phyloP scores from a whole-genome alignment of 768 basidiomycete genomes.

The Mycena leptocephala region DNA sequence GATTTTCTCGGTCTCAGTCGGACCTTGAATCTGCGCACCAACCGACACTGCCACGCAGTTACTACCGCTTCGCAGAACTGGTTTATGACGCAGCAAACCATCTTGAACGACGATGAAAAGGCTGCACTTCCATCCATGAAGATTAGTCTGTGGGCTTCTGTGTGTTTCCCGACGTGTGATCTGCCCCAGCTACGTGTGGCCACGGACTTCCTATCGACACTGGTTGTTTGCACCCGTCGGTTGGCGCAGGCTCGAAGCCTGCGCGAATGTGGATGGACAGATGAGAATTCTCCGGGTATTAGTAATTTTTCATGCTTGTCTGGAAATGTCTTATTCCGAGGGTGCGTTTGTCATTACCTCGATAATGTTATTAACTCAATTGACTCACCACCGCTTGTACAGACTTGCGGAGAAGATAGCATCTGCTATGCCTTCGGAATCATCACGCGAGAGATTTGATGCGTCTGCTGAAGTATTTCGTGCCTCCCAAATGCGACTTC shows the following conservation, averaged over 20 bases:
- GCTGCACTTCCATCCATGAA: conserved; percentile 48
- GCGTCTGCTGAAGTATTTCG: conserved; percentile 52
- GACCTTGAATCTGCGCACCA: conserved; percentile 56
- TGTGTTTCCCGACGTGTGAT: conserved; percentile 75
- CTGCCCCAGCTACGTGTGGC: conserved; percentile 68
- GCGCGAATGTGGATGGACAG: conserved; percentile 38
- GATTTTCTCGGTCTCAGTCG: conserved; percentile 54
- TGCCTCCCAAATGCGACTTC: conserved; percentile 50
- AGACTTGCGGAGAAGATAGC: conserved; percentile 58
- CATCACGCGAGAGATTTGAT: conserved; percentile 62
- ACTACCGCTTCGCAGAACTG: conserved; percentile 52
- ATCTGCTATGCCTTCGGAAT: conserved; percentile 48
- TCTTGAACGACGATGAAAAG: conserved; percentile 48
- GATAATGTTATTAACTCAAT: not conserved
- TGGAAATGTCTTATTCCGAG: conserved; percentile 51
- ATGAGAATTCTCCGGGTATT: not conserved
- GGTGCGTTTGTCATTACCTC: conserved; percentile 48
- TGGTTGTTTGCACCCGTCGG: conserved; percentile 56
- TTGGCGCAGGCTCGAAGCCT: conserved; percentile 34
- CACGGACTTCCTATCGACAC: conserved; percentile 64
- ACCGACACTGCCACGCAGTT: conserved; percentile 52
- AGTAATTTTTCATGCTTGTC: conserved; percentile 35
- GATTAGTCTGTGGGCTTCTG: conserved; percentile 68
- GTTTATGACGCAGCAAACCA: conserved; percentile 42
- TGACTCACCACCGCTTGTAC: conserved; percentile 7